Evolutionary conservation across 176 grass and related monocot species (phyloP).

Genomic region (Oryza coarctata): DNA sequence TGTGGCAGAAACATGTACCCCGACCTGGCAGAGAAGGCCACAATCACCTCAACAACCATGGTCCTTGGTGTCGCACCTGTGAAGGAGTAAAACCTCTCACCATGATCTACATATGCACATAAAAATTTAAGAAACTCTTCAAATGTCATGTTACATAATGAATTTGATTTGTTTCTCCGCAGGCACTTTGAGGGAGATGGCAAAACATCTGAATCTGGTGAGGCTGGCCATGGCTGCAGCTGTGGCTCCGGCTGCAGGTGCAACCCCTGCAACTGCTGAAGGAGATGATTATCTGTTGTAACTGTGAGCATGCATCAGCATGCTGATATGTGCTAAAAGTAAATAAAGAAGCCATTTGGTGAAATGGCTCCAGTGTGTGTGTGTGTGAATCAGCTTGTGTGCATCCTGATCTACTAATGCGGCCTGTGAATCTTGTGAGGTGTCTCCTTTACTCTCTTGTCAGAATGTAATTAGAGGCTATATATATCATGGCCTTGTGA

Average conservation of each 20-base stretch:
- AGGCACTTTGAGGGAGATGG: neutral
- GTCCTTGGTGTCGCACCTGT: conserved; percentile 26
- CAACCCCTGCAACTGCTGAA: neutral
- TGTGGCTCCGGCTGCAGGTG: neutral
- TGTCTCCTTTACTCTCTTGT: neutral
- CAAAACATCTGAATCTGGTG: neutral
- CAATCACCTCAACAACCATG: neutral
- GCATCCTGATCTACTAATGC: neutral
- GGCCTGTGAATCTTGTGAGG: neutral
- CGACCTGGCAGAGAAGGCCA: conserved; percentile 14
- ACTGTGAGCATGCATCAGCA: neutral
- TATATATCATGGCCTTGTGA: neutral
- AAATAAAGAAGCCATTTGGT: neutral
- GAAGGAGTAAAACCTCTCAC: conserved; percentile 17
- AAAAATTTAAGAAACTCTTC: neutral
- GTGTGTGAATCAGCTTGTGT: neutral
- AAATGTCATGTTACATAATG: neutral
- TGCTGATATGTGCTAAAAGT: neutral
- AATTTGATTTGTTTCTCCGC: neutral
- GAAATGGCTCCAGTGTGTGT: neutral
- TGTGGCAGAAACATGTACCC: conserved; percentile 13
- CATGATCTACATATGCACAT: neutral
- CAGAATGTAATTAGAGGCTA: neutral
- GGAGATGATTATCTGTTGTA: neutral
- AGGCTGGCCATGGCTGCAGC: neutral